phyloP scores from a whole-genome alignment of 2,329 filamentous ascomycete genomes.

The Geosmithia morbida region DNA sequence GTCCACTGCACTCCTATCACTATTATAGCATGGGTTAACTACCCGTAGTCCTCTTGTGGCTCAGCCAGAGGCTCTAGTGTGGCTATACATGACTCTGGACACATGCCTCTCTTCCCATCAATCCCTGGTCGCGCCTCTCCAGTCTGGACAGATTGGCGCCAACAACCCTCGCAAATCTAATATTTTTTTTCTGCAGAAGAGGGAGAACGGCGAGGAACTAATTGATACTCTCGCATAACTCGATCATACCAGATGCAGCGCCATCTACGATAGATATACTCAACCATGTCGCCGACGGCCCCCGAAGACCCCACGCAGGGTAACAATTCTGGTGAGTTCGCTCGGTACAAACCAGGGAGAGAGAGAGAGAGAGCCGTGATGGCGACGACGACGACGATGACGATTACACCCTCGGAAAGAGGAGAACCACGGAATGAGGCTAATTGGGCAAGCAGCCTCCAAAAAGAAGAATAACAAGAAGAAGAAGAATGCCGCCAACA shows the following conservation, averaged over 20 bases:
- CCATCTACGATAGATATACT: constrained; percentile 1
- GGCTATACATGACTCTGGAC: not conserved
- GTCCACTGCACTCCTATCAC: no score
- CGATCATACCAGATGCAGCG: constrained; percentile 9
- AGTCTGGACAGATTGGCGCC: not conserved
- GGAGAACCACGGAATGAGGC: not conserved
- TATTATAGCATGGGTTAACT: no score
- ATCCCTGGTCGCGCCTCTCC: not conserved
- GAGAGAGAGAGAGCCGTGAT: not conserved
- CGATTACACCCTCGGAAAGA: not conserved
- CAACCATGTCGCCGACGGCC: constrained; percentile 24
- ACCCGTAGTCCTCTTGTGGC: not conserved
- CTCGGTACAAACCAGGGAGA: not conserved
- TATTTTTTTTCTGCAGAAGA: no score
- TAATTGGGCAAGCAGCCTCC: constrained; percentile 15
- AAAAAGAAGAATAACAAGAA: constrained; percentile 47
- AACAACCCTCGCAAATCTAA: not conserved
- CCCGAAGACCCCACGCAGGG: constrained; percentile 18
- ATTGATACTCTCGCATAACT: not conserved
- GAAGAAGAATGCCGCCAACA: constrained; percentile 37
- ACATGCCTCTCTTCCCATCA: not conserved
- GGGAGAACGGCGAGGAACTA: not conserved
- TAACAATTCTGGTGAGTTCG: constrained; percentile 19
- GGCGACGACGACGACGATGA: not conserved
- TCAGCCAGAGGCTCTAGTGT: not conserved